Percentiles rank a stretch among this genome's conserved stretches.
Conservation (phyloP, 441 rosid genomes). For the Populus tomentosa region DNA sequence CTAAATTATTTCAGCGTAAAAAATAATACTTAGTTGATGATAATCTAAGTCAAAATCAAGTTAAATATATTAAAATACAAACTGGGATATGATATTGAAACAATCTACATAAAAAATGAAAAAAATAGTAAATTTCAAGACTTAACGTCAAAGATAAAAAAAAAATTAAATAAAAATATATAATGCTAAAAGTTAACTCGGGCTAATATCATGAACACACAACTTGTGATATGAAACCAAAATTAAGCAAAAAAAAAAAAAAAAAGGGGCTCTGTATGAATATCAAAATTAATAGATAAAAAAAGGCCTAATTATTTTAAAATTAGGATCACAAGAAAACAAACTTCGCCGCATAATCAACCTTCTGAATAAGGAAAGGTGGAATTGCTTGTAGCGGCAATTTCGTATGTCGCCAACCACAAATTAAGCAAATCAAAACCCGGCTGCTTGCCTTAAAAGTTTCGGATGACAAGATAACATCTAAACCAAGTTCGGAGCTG, state of each 20-base stretch:
- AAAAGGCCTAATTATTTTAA: neutral
- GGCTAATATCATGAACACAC: too few relatives aligned
- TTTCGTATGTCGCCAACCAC: conserved; percentile 19
- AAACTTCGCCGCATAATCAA: conserved; percentile 26
- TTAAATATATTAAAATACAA: too few relatives aligned
- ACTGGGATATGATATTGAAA: rapidly evolving
- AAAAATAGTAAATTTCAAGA: too few relatives aligned
- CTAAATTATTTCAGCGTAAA: rapidly evolving
- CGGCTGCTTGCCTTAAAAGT: conserved; percentile 27
- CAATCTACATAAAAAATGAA: too few relatives aligned
- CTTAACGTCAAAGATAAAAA: too few relatives aligned
- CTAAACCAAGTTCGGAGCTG: neutral
- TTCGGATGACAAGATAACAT: conserved; percentile 12
- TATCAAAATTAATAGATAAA: too few relatives aligned
- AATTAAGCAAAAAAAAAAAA: too few relatives aligned
- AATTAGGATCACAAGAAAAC: conserved; percentile 9
- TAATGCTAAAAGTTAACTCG: too few relatives aligned
- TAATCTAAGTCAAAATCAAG: too few relatives aligned
- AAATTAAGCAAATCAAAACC: conserved; percentile 3
- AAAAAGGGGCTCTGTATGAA: too few relatives aligned
- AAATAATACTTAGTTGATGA: too few relatives aligned
- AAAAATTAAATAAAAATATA: neutral
- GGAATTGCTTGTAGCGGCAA: conserved; percentile 7
- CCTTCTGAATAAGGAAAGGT: conserved; percentile 27
- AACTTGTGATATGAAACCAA: too few relatives aligned